Evolutionary conservation across 2,329 filamentous ascomycete genomes (phyloP), one percentile per base, ranked within the genome.

Genomic region (Pseudogymnoascus sp.): DNA sequence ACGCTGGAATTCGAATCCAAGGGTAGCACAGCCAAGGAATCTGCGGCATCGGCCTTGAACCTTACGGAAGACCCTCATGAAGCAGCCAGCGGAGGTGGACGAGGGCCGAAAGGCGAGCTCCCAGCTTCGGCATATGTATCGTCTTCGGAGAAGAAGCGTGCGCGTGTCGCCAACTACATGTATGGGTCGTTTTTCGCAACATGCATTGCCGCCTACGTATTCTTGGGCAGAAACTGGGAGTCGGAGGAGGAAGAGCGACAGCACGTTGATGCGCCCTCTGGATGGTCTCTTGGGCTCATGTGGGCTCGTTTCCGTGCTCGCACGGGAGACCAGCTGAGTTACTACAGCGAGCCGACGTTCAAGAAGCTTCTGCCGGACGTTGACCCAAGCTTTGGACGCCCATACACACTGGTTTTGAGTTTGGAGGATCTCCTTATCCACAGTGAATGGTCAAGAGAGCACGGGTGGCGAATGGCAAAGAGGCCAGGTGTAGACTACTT

Each of bases 401-500:
- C 93, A 8, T 96, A 96, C 75, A 97, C 94, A 0, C 81, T 99
- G 30, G 93, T 96, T 30, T 79, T 99, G 68, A 94, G 90, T 72
- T 77, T 99, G 70, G 94, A 99, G 73, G 93, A 99, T 73, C 82
- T 99, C 69, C 82, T 99, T 60, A 85, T 99, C 30, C 93, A 97
- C 77, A 96, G 90, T 71, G 91, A 96, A 73, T 99, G 94, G 94
- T 84, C 86, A 22, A 85, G 93, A 62, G 90, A 97, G 73, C 89
- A 97, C 71, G 94, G 94, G 62, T 99, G 94, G 91, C 86, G 93
- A 67, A 82, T 95, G 64, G 94, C 94, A 28, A 99, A 99, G 79
- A 85, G 94, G 58, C 94, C 94, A 35, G 94, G 94, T 50, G 84
- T 95, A 64, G 94, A 99, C 77, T 99, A 99, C 78, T 99, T 99